These are phyloP conservation scores for Pseudogymnoascus sp. DNA, from an alignment of 2,329 filamentous ascomycete genomes.

Conservation along the genomic window DNA sequence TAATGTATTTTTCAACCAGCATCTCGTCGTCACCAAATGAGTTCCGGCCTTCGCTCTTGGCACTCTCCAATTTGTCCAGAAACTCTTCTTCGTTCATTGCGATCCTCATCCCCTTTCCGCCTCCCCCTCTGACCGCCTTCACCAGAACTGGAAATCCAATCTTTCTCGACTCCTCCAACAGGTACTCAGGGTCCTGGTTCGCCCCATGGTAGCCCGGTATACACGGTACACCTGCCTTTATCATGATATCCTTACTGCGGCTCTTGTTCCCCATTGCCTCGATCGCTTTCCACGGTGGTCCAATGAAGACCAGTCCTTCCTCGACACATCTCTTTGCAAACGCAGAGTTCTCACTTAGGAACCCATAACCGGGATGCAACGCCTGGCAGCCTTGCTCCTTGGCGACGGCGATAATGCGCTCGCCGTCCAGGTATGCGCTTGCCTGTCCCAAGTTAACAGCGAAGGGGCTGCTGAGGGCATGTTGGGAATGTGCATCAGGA, in stretches of 20 bases:
- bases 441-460: constrained; percentile 77
- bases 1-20: constrained; percentile 77
- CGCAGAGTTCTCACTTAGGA: constrained; percentile 83
- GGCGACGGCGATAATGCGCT: constrained; percentile 82
- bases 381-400: constrained; percentile 81
- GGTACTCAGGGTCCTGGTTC: constrained; percentile 61
- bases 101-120: constrained; percentile 78
- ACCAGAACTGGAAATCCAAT: constrained; percentile 63
- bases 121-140: constrained; percentile 75
- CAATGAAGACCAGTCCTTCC: constrained; percentile 89
- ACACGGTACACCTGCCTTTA: constrained; percentile 84
- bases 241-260: constrained; percentile 94
- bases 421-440: constrained; percentile 85
- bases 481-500: constrained; percentile 78
- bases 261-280: constrained; percentile 92
- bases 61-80: constrained; percentile 59
- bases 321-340: constrained; percentile 86
- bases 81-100: constrained; percentile 65
- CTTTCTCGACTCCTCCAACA: constrained; percentile 63
- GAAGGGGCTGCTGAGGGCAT: constrained; percentile 77
- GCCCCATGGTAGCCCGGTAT: constrained; percentile 91
- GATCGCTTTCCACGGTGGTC: constrained; percentile 75
- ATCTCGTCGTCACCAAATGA: constrained; percentile 81
- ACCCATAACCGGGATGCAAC: constrained; percentile 94
- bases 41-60: constrained; percentile 66